Evolutionary conservation across 176 grass and related monocot species (phyloP).

Genomic region (Lolium perenne): DNA sequence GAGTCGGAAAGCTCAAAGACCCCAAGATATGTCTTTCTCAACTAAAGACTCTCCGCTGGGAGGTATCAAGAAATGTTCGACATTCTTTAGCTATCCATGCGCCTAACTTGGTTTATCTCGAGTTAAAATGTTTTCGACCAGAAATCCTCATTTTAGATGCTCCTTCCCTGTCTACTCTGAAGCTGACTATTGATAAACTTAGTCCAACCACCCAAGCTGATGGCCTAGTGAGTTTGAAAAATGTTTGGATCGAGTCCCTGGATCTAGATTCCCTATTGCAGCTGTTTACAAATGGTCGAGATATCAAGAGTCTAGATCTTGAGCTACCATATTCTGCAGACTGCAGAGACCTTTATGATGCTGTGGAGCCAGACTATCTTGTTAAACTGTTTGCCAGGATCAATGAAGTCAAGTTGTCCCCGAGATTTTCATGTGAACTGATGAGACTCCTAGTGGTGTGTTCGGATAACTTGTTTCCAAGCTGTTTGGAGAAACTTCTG

Average conservation of each 20-base stretch:
- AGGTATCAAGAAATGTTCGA: conserved; percentile 58
- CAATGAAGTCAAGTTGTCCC: conserved; percentile 59
- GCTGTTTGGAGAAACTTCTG: conserved; percentile 60
- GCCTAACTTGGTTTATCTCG: conserved; percentile 67
- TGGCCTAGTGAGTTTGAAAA: conserved; percentile 47
- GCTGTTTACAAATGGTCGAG: conserved; percentile 12
- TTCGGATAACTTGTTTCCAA: background rate
- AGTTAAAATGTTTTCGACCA: conserved; percentile 71
- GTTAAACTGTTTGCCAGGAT: conserved; percentile 41
- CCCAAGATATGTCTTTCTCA: conserved; percentile 66
- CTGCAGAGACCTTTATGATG: conserved; percentile 23
- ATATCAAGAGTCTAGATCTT: conserved; percentile 55
- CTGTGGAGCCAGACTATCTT: conserved; percentile 4
- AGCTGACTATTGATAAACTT: conserved; percentile 58
- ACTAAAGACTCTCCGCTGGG: conserved; percentile 61
- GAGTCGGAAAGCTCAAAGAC: conserved; percentile 65
- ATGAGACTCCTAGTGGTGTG: conserved; percentile 12
- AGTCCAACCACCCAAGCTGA: conserved; percentile 37
- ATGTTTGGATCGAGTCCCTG: conserved; percentile 56
- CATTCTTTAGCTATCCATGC: conserved; percentile 50
- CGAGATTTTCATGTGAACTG: conserved; percentile 53
- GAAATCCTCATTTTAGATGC: conserved; percentile 60
- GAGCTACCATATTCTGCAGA: conserved; percentile 35
- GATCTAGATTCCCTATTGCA: conserved; percentile 42
- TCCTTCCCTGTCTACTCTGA: conserved; percentile 54